Evolutionary conservation across 2,329 filamentous ascomycete genomes (phyloP).

Genomic region (Aspergillus novoparasiticus): DNA sequence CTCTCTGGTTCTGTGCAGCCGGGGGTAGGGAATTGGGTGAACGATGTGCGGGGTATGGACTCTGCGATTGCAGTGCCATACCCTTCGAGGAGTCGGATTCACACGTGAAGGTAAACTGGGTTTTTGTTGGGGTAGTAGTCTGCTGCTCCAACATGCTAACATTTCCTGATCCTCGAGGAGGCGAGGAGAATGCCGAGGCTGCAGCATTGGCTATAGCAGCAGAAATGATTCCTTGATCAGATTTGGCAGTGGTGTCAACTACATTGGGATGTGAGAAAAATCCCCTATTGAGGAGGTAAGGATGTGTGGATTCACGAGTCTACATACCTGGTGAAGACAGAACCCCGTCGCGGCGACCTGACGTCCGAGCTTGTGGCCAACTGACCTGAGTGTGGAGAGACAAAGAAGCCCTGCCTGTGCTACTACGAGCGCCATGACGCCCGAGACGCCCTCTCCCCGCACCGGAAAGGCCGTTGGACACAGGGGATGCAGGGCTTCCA

Average conservation of each 20-base stretch:
- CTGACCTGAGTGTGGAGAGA: constrained; percentile 60
- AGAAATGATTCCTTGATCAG: constrained; percentile 82
- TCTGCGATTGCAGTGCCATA: constrained; percentile 71
- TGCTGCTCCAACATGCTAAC: constrained; percentile 76
- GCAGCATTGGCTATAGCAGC: constrained; percentile 88
- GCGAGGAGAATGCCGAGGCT: constrained; percentile 65
- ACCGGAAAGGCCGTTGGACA: constrained; percentile 75
- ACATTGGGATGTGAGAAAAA: constrained; percentile 9
- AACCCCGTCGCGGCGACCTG: constrained; percentile 51
- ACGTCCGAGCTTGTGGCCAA: constrained; percentile 56
- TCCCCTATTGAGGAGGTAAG: constrained; percentile 25
- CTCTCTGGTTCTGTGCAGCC: constrained; percentile 38
- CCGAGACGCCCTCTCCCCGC: constrained; percentile 82
- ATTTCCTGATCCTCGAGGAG: constrained; percentile 71
- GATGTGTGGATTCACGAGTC: background rate
- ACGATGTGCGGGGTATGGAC: constrained; percentile 42
- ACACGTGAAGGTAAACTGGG: constrained; percentile 96
- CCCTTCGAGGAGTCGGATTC: constrained; percentile 84
- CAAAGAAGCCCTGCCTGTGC: constrained; percentile 64
- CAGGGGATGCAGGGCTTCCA: constrained; percentile 55
- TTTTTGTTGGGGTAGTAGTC: constrained; percentile 68
- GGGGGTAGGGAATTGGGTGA: constrained; percentile 35
- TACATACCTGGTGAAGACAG: constrained; percentile 43
- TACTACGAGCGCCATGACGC: constrained; percentile 52
- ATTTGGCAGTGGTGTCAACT: constrained; percentile 41